These are phyloP conservation scores for Coprinopsis marcescibilis DNA, from an alignment of 768 basidiomycete species.

Conservation along the genomic window DNA sequence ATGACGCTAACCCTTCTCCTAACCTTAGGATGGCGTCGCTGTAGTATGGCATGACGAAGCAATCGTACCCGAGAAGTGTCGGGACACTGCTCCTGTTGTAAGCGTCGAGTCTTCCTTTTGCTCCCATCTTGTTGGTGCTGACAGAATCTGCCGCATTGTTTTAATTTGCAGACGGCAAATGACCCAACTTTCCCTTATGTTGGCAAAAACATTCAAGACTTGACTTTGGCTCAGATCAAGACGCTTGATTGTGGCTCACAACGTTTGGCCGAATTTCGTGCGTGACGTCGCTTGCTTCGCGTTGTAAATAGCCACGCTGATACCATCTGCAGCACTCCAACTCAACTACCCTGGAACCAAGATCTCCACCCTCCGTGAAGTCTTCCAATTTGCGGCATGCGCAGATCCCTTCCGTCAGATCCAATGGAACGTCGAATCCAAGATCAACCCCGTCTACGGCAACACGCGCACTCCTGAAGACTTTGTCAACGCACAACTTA, in stretches of 20 bases:
- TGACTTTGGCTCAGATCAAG: conserved; percentile 73
- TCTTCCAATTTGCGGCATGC: conserved; percentile 73
- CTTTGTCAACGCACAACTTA: conserved; percentile 60
- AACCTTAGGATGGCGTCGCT: conserved; percentile 60
- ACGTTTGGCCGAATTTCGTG: conserved; percentile 55
- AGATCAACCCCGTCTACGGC: conserved; percentile 53
- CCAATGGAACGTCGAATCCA: conserved; percentile 76
- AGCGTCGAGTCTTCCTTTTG: conserved; percentile 18
- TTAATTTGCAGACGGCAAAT: conserved; percentile 38
- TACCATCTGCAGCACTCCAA: conserved; percentile 45
- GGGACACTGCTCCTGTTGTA: conserved; percentile 62
- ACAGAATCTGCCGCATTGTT: background rate
- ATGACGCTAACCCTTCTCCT: conserved; percentile 4
- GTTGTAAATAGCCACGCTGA: background rate
- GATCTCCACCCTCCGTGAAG: conserved; percentile 67
- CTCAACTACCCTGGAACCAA: conserved; percentile 60
- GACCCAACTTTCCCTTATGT: conserved; percentile 71
- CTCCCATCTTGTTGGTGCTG: background rate
- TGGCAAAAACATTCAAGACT: conserved; percentile 70
- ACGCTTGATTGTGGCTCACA: conserved; percentile 77
- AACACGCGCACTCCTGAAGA: conserved; percentile 48
- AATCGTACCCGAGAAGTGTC: conserved; percentile 59
- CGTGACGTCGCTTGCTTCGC: conserved; percentile 18
- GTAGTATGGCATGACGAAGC: conserved; percentile 79
- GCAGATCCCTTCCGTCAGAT: conserved; percentile 59